phyloP scores from a whole-genome alignment of 2,329 filamentous ascomycete genomes.

The Apiospora malaysiana region DNA sequence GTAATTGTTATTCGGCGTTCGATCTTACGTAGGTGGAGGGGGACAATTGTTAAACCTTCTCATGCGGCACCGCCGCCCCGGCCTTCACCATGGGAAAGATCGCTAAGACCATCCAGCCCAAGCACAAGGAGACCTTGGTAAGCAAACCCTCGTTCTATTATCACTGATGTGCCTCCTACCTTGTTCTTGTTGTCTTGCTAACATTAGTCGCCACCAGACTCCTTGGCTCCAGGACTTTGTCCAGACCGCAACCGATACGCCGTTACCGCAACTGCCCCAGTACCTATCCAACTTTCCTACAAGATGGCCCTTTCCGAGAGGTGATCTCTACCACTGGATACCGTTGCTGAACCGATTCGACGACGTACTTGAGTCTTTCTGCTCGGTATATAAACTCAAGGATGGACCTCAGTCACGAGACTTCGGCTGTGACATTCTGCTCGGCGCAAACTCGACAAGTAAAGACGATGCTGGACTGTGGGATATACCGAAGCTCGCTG shows the following conservation, averaged over 20 bases:
- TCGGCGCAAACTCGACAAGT: slow-evolving; percentile 61
- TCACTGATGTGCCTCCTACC: slow-evolving; percentile 16
- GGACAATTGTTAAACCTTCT: slow-evolving; percentile 19
- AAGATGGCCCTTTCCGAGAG: slow-evolving; percentile 93
- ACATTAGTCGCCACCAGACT: slow-evolving; percentile 61
- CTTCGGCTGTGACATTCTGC: slow-evolving; percentile 71
- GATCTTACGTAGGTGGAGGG: slow-evolving; percentile 19
- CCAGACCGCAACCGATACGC: slow-evolving; percentile 67
- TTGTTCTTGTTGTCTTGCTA: slow-evolving; percentile 7
- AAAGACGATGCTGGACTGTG: slow-evolving; percentile 58
- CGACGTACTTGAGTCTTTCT: slow-evolving; percentile 81
- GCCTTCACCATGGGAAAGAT: slow-evolving; percentile 71
- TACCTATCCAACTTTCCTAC: slow-evolving; percentile 82
- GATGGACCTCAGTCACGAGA: slow-evolving; percentile 80
- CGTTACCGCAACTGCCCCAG: slow-evolving; percentile 77
- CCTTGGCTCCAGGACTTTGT: slow-evolving; percentile 86
- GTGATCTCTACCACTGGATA: slow-evolving; percentile 98
- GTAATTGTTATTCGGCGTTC: slow-evolving; percentile 1
- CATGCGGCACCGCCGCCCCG: slow-evolving; percentile 63
- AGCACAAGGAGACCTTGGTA: slow-evolving; percentile 72
- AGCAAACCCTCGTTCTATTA: slow-evolving; percentile 35
- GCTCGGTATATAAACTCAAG: slow-evolving; percentile 77
- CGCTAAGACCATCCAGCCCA: slow-evolving; percentile 69
- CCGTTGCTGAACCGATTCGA: slow-evolving; percentile 93
- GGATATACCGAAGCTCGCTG: slow-evolving; percentile 52